Base-by-base conservation (phyloP, 1,139 yeast genomes). In the Spencermartinsiella ligniputridi region DNA sequence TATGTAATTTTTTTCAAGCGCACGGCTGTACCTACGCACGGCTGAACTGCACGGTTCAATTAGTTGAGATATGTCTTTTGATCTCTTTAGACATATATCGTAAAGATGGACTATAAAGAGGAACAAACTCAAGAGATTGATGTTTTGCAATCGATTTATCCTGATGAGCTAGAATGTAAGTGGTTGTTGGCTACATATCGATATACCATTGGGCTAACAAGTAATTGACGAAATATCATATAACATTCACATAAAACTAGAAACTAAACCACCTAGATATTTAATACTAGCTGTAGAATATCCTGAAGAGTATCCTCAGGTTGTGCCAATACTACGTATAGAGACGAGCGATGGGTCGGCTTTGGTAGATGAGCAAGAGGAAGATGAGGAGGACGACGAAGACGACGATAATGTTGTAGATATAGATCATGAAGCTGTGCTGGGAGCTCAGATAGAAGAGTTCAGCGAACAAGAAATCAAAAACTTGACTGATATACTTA, bases 111-210 rank as follows among this genome's bases (percentile, higher is more conserved):
- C 32, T 45, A 49, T 75, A 79, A 47, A 34, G 60, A 61, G 44
- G 64, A 61, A 38, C 67, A 64, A 50, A 51, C 40, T 11, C 67
- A 64, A 47, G 69, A 64, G 49, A 40, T 63, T 22, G 67, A 63
- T 43, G 88, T 89, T 34, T 74, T 92, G 49, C 83, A 86, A 63
- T 83, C 95, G 19, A 92, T 92, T 48, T 92, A 90, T 61, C 97
- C 97, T 2, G 97, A 89, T 62, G 97, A 92, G 62, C 67, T 92
- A 35, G 68, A 62, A 13, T 55, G 70, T 40, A 53, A 41, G 50
- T 57, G 15, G n/a, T 18, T 9, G 29, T 9, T 9, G 29, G 29
- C 29, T 12, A 24, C 29, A 24, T 9, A 12, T 9, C 11, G 29
- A 9, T 24, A 24, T 24, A 9, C 29, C 12, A 24, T 9, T 24